phyloP scores from a whole-genome alignment of 2,329 filamentous ascomycete species.

The Phialophora expanda region DNA sequence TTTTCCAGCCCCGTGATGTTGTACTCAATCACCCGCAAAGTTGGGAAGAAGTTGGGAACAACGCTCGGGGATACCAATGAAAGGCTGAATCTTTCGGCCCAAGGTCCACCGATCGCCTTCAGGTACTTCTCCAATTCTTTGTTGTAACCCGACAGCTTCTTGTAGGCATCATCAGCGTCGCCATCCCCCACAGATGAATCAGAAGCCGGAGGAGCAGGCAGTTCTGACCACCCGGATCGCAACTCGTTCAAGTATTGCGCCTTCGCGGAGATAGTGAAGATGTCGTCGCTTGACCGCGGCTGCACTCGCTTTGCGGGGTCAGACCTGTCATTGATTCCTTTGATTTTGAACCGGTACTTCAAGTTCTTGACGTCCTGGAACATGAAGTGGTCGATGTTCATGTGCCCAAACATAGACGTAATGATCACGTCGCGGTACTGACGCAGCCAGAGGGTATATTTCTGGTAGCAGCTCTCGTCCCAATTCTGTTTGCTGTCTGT shows the following conservation, averaged over 20 bases:
- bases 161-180: conserved; percentile 24
- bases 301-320: conserved; percentile 29
- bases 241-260: conserved; percentile 80
- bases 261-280: conserved; percentile 70
- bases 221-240: conserved; percentile 74
- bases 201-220: conserved; percentile 63
- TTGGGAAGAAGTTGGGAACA: conserved; percentile 91
- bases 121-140: conserved; percentile 61
- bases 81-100: conserved; percentile 82
- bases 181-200: conserved; percentile 18
- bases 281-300: conserved; percentile 44
- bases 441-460: conserved; percentile 87
- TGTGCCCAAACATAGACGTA: conserved; percentile 82
- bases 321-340: conserved; percentile 54
- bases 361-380: conserved; percentile 84
- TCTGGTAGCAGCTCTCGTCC: conserved; percentile 99
- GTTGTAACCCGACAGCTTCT: conserved; percentile 47
- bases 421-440: conserved; percentile 91
- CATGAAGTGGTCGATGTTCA: conserved; percentile 98
- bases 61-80: conserved; percentile 83
- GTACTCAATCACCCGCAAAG: conserved; percentile 88
- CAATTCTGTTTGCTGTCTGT: conserved; percentile 84
- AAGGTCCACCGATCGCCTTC: conserved; percentile 75
- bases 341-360: conserved; percentile 47
- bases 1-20: conserved; percentile 80